Evolutionary conservation across 2,329 filamentous ascomycete species (phyloP).

Genomic region (Macrophomina pseudophaseolina): DNA sequence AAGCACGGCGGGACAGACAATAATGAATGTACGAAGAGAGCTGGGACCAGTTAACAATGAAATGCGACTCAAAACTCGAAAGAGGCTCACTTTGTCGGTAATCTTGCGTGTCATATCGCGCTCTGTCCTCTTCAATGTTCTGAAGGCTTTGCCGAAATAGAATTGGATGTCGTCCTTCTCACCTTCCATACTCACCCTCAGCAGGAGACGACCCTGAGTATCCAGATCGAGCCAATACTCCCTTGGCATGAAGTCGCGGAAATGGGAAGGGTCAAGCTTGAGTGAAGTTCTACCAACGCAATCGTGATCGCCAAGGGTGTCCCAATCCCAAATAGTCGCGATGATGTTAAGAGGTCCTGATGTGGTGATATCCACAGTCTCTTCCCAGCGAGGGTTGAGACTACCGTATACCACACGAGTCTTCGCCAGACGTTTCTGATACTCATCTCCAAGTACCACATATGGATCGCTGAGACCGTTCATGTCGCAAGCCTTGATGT

Average conservation of each 20-base stretch:
- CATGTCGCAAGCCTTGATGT: slow-evolving; percentile 96
- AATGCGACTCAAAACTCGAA: slow-evolving; percentile 5
- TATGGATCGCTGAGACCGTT: slow-evolving; percentile 95
- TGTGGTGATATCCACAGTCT: slow-evolving; percentile 94
- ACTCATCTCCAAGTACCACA: slow-evolving; percentile 95
- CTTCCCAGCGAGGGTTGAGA: slow-evolving; percentile 95
- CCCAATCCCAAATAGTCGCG: slow-evolving; percentile 97
- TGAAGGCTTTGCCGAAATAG: slow-evolving; percentile 96
- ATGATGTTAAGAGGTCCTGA: slow-evolving; percentile 91
- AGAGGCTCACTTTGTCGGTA: slow-evolving; percentile 81
- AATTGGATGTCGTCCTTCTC: slow-evolving; percentile 98
- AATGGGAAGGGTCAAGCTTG: slow-evolving; percentile 97
- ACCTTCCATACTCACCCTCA: slow-evolving; percentile 97
- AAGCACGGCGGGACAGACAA: slow-evolving; percentile 80
- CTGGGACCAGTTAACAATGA: slow-evolving; percentile 50
- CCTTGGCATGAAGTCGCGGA: slow-evolving; percentile 91
- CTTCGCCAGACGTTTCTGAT: slow-evolving; percentile 94
- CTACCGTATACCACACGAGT: slow-evolving; percentile 89
- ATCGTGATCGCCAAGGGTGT: slow-evolving; percentile 95
- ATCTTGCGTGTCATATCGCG: slow-evolving; percentile 98
- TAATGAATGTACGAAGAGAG: slow-evolving; percentile 91
- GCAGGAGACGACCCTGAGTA: slow-evolving; percentile 85
- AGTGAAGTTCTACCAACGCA: slow-evolving; percentile 96
- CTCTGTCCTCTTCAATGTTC: slow-evolving; percentile 92
- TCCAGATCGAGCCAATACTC: slow-evolving; percentile 99